A percentile compares a stretch with the other conserved stretches of the same genome.
phyloP scores from a whole-genome alignment of 1,284 basidiomycete genomes.

The Austroboletus novae-zelandiae region DNA sequence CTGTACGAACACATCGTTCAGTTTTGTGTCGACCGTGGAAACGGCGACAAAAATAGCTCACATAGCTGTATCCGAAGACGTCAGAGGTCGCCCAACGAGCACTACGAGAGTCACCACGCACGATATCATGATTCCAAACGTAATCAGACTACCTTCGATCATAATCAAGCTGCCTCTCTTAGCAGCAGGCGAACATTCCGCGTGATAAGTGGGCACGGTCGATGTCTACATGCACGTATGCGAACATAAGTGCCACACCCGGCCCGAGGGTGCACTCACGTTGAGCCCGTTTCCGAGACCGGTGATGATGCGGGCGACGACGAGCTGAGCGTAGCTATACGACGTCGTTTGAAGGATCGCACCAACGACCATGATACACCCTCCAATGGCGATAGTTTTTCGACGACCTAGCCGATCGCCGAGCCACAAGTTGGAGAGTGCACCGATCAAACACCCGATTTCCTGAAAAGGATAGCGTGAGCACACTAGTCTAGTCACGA shows the following conservation, averaged over 20 bases:
- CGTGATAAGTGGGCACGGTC: conserved; percentile 62
- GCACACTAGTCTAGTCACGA: neutral
- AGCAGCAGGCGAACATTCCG: conserved; percentile 61
- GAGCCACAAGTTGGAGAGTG: conserved; percentile 46
- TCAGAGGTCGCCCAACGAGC: conserved; percentile 7
- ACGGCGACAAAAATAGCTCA: conserved; percentile 15
- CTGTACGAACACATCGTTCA: conserved; percentile 27
- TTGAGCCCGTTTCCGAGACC: conserved; percentile 69
- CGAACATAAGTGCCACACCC: neutral
- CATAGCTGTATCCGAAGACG: conserved; percentile 19
- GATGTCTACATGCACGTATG: conserved; percentile 44
- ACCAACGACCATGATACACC: conserved; percentile 52
- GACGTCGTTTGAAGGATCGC: conserved; percentile 49
- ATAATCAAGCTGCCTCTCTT: conserved; percentile 65
- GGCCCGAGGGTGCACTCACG: conserved; percentile 31
- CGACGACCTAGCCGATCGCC: conserved; percentile 50
- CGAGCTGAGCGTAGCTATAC: conserved; percentile 48
- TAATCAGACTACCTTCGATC: conserved; percentile 67
- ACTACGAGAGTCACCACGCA: conserved; percentile 35
- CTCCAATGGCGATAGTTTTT: conserved; percentile 47
- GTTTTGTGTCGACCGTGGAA: neutral
- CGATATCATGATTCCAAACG: conserved; percentile 70
- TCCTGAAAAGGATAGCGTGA: conserved; percentile 17
- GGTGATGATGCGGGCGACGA: conserved; percentile 48
- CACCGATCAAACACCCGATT: conserved; percentile 41